Evolutionary conservation across 2,329 filamentous ascomycete genomes (phyloP), one percentile per base, ranked within the genome.

Genomic region (Canariomyces notabilis): DNA sequence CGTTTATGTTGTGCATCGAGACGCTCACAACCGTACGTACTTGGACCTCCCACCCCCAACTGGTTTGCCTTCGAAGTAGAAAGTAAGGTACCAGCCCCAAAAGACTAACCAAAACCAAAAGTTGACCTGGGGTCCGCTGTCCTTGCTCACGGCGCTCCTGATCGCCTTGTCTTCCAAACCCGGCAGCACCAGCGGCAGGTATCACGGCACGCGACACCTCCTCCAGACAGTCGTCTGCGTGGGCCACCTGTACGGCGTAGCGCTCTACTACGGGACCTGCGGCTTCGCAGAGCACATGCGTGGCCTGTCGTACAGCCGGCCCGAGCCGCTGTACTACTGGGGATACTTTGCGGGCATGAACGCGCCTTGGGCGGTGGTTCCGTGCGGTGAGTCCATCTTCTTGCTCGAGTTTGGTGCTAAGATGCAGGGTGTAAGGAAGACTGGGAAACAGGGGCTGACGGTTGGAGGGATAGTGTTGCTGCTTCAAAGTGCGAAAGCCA

Each of bases 1-100:
- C 83, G 1, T 89, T 95, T 59, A 89, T 93, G 57, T 71, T 95
- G n/a, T 90, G 86, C 64, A 83, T 95, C 65, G 89, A 95, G 72
- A 80, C 77, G 15, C 80, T 95, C 52, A 95, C 89, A 1, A 82
- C 82, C 34, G 85, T 90, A 68, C 59, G 81, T 54, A 8, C 19
- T 15, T 22, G 19, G 33, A 18, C 29, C 6, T 16, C 6, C 35
- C 71, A 26, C 19, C 29, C 36, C 26, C 37, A 21, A 11, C 16
- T 16, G n/a, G 16, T 19, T 21, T 16, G 1, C 15, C n/a, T 12
- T 41, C 7, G 9, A 11, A 23, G 9, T 21, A 37, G 26, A 38
- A 12, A 31, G 33, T 15, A 19, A 16, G 2, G 12, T 2, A 11
- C 19, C 14, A 36, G 11, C 12, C 9, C 16, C 15, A 32, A 34